These are phyloP conservation scores for Pestalotiopsis sp. DNA, from an alignment of 2,329 filamentous ascomycete species.

Conservation along the genomic window DNA sequence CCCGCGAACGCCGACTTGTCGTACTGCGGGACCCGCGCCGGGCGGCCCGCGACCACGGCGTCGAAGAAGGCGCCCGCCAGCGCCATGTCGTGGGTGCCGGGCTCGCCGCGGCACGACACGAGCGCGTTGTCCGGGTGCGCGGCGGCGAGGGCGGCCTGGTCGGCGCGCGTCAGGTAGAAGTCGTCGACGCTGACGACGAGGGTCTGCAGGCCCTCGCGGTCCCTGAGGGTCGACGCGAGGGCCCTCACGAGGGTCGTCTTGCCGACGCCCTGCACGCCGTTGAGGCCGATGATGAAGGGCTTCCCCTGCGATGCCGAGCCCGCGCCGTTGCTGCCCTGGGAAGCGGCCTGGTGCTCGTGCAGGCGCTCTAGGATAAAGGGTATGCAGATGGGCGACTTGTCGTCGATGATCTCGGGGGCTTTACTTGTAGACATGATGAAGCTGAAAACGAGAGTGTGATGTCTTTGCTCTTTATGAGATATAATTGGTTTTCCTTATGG, in stretches of 20 bases:
- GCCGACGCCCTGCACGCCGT: slow-evolving; percentile 88
- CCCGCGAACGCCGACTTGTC: slow-evolving; percentile 81
- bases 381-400: slow-evolving; percentile 77
- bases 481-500: background rate
- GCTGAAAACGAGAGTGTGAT: background rate
- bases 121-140: slow-evolving; percentile 72
- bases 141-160: slow-evolving; percentile 67
- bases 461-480: background rate
- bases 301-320: slow-evolving; percentile 29
- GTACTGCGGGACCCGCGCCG: slow-evolving; percentile 70
- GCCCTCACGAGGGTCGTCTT: slow-evolving; percentile 84
- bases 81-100: slow-evolving; percentile 77
- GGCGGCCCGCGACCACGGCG: slow-evolving; percentile 52
- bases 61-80: slow-evolving; percentile 66
- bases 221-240: slow-evolving; percentile 63
- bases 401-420: slow-evolving; percentile 60
- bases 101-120: slow-evolving; percentile 81
- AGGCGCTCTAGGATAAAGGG: slow-evolving; percentile 73
- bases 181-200: slow-evolving; percentile 85
- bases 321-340: slow-evolving; percentile 24
- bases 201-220: slow-evolving; percentile 60
- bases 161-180: slow-evolving; percentile 76
- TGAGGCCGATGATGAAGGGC: slow-evolving; percentile 85
- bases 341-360: slow-evolving; percentile 44
- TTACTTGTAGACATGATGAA: background rate